These are phyloP conservation scores for Penicillium rolfsii DNA, from an alignment of 2,329 filamentous ascomycete genomes.

Conservation along the genomic window DNA sequence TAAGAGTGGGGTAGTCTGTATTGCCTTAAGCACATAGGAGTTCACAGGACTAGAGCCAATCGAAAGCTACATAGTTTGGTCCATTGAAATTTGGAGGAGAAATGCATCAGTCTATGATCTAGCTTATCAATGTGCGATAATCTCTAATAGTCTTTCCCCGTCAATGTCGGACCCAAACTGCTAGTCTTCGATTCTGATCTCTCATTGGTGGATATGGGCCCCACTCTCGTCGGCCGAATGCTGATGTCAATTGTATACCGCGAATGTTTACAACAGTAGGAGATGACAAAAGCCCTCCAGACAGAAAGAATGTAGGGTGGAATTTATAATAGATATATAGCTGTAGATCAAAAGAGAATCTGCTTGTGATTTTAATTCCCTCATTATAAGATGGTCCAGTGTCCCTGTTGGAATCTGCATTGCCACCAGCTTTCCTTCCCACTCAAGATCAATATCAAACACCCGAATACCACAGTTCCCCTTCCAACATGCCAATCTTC, in stretches of 20 bases:
- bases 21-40: neutral
- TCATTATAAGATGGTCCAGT: neutral
- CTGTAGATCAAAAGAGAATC: neutral
- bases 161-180: neutral
- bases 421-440: neutral
- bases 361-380: too few relatives aligned
- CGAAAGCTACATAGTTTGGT: neutral
- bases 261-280: neutral
- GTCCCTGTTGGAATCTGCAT: neutral
- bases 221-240: constrained; percentile 7
- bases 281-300: neutral
- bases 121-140: neutral
- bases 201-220: neutral
- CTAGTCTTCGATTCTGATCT: neutral
- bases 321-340: constrained; percentile 4
- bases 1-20: neutral
- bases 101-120: neutral
- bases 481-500: neutral
- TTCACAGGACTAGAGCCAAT: neutral
- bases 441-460: neutral
- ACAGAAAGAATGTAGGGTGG: neutral
- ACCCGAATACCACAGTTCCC: neutral
- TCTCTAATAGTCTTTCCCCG: neutral
- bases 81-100: neutral
- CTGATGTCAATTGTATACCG: constrained; percentile 4